phyloP scores from a whole-genome alignment of 768 basidiomycete genomes.

The Lactarius indigo region DNA sequence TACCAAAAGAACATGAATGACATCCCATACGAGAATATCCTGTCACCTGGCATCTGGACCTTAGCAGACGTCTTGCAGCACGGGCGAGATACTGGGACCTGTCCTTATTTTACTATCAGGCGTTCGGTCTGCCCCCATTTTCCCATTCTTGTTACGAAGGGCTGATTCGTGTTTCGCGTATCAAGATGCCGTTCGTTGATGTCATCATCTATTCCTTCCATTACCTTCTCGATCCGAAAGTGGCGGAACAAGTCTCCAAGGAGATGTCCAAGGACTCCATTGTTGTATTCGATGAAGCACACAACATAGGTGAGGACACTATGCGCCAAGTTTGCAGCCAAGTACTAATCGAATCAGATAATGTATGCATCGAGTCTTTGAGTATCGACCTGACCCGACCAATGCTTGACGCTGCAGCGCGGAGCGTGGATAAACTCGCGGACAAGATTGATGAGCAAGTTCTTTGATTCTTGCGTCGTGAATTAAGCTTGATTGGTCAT shows the following conservation, averaged over 20 bases:
- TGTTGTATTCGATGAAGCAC: slow-evolving; percentile 98
- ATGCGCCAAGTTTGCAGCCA: slow-evolving; percentile 7
- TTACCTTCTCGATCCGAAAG: slow-evolving; percentile 97
- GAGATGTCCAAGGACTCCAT: slow-evolving; percentile 98
- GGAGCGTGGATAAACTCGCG: slow-evolving; percentile 80
- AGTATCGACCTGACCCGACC: slow-evolving; percentile 96
- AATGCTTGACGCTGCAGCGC: slow-evolving; percentile 91
- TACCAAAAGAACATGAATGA: slow-evolving; percentile 69
- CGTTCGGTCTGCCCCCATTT: slow-evolving; percentile 69
- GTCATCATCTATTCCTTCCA: slow-evolving; percentile 99
- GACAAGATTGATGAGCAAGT: slow-evolving; percentile 94
- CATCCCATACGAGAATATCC: slow-evolving; percentile 73
- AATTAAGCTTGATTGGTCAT: not conserved
- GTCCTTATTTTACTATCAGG: slow-evolving; percentile 95
- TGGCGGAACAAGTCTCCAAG: slow-evolving; percentile 97
- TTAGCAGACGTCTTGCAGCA: slow-evolving; percentile 89
- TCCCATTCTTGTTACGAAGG: not conserved
- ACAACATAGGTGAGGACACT: slow-evolving; percentile 78
- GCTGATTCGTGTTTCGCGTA: not conserved
- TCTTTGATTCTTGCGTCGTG: not conserved
- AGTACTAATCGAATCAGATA: slow-evolving; percentile 50
- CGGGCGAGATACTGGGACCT: slow-evolving; percentile 79
- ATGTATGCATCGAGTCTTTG: slow-evolving; percentile 97
- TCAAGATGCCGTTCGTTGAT: slow-evolving; percentile 91
- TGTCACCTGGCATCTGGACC: slow-evolving; percentile 90